Base-by-base conservation (phyloP, 331 rosid species). In the Erythrophleum ivorense region DNA sequence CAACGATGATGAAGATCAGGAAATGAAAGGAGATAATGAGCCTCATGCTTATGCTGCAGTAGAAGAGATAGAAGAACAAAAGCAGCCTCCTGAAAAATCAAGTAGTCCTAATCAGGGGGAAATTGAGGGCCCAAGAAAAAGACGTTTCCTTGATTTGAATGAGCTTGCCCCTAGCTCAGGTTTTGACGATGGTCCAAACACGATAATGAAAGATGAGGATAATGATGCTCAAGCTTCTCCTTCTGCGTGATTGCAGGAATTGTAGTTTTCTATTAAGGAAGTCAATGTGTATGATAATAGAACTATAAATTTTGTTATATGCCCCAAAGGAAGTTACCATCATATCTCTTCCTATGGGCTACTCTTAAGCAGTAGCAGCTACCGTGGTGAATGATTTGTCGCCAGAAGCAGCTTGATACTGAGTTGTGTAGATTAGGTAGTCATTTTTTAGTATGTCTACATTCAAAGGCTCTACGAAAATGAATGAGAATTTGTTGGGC, bases 121-220 rank as follows among this genome's bases (percentile, higher is more conserved):
- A 87, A 86, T 76, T 21, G 97, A 91, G 40, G 94, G 97, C 80
- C 69, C 85, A 52, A 72, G 38, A 64, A 88, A 89, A 81, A 89
- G 94, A 83, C 94, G 89, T 36, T 92, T 92, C 84, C 98, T 95
- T 29, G 98, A 95, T 84, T 91, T 94, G 83, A 95, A 95, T 65
- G 97, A 95, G 88, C 92, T 90, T 80, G 98, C 98, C 65, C 97
- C 98, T 9, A 90, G 91, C 67, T 90, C 98, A 49, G 93, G 97
- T 83, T 90, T 92, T 38, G 97, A 95, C 2, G 97, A 95, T 67
- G 94, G 89, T 81, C 94, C 89, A 34, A 88, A 84, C 82, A 73
- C 91, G 7, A 75, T 90, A 63, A 80, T 82, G 43, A 95, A 90
- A 83, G 97, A 90, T 73, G 97, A 86, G 46, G 88, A 89, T 71